Evolutionary conservation across 192 early-diverging fungal genomes (phyloP).

Genomic region (Bifiguratus adelaidae): DNA sequence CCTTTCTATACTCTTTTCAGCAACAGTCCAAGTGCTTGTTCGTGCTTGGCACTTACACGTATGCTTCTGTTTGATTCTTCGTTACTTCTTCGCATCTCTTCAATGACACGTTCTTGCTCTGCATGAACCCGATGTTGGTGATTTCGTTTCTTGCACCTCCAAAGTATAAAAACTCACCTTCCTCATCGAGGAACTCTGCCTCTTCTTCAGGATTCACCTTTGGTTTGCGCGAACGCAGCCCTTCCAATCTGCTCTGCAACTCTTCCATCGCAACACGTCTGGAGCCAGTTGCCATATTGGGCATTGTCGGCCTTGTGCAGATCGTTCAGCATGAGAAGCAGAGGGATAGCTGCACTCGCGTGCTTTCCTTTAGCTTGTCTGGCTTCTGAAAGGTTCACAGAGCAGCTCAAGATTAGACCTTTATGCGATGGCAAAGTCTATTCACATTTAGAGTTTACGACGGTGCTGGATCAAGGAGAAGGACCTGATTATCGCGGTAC

Average conservation of each 20-base stretch:
- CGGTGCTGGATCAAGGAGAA: conserved; percentile 19
- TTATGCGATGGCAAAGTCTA: conserved; percentile 69
- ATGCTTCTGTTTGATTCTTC: not conserved
- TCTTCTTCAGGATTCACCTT: not conserved
- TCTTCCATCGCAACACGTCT: too few relatives aligned
- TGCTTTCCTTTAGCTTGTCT: too few relatives aligned
- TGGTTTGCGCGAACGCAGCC: too few relatives aligned
- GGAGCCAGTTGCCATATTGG: too few relatives aligned
- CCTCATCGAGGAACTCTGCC: not conserved
- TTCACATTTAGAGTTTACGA: conserved; percentile 72
- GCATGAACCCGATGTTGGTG: not conserved
- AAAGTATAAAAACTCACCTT: not conserved
- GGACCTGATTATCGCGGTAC: too few relatives aligned
- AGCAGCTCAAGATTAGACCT: conserved; percentile 59
- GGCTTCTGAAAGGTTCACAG: conserved; percentile 56
- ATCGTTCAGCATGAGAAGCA: too few relatives aligned
- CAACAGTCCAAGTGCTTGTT: too few relatives aligned
- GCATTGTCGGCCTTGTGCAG: too few relatives aligned
- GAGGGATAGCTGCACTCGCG: too few relatives aligned
- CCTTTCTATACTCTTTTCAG: not conserved
- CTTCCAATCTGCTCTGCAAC: too few relatives aligned
- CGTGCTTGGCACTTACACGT: too few relatives aligned
- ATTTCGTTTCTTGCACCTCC: not conserved
- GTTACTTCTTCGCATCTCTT: not conserved
- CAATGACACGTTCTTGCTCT: not conserved